Conservation (phyloP, 139 green algal species). For the Deuterostichococcus epilithicus region DNA sequence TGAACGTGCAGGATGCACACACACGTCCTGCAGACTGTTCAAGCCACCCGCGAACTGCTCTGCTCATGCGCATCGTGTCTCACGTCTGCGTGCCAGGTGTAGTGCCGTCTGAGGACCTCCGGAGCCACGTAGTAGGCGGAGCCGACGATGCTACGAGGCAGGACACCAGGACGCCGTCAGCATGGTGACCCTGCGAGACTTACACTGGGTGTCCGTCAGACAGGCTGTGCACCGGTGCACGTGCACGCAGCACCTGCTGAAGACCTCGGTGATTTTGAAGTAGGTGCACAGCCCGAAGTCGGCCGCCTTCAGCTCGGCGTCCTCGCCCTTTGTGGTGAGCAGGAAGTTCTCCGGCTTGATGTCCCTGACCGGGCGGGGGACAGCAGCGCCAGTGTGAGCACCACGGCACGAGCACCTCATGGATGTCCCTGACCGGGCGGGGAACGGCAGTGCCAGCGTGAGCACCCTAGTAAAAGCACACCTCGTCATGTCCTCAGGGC, state of each 20-base stretch:
- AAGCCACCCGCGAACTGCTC: too few species aligned
- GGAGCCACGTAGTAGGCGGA: constrained; percentile 75
- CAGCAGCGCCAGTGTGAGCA: too few species aligned
- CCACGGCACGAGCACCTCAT: too few species aligned
- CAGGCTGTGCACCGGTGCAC: too few species aligned
- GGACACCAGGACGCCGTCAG: too few species aligned
- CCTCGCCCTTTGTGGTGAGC: constrained; percentile 36
- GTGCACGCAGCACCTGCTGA: constrained; percentile 21
- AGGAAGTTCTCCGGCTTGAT: constrained; percentile 86
- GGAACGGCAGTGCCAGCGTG: too few species aligned
- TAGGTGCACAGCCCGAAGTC: constrained; percentile 84
- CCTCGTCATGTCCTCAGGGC: background rate
- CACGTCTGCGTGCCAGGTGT: constrained; percentile 55
- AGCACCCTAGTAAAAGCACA: too few species aligned
- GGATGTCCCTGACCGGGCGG: constrained; percentile 44
- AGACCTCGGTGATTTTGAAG: constrained; percentile 14
- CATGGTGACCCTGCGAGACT: too few species aligned
- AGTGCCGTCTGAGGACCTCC: constrained; percentile 63
- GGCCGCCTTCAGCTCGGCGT: constrained; percentile 50
- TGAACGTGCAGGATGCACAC: background rate
- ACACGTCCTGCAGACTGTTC: too few species aligned
- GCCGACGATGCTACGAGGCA: constrained; percentile 49
- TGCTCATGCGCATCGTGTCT: too few species aligned
- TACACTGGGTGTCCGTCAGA: too few species aligned
- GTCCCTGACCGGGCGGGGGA: constrained; percentile 27